phyloP scores from a whole-genome alignment of 148 eudicot species.

The Rhododendron kiyosumense region DNA sequence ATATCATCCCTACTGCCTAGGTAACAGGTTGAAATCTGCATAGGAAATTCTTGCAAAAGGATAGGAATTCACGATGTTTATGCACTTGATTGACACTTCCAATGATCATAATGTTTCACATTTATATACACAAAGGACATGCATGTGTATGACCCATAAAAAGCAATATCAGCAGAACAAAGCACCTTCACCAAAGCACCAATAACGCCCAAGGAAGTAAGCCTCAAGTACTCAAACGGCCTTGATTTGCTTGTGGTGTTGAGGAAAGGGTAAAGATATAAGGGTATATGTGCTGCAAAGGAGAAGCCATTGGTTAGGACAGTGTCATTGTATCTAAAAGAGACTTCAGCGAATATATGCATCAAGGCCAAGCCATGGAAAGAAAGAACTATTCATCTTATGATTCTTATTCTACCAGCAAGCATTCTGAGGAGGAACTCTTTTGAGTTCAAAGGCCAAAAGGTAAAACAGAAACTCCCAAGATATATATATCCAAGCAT shows the following conservation, averaged over 20 bases:
- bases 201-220: conserved; percentile 91
- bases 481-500: not conserved
- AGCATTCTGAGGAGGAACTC: not conserved
- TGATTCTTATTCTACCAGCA: not conserved
- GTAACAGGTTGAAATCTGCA: not conserved
- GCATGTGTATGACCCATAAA: not conserved
- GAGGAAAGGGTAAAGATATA: conserved; percentile 92
- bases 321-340: not conserved
- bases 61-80: not conserved
- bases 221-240: conserved; percentile 95
- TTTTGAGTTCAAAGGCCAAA: not conserved
- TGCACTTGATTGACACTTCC: not conserved
- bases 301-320: conserved; percentile 4
- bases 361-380: not conserved
- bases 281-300: conserved; percentile 88
- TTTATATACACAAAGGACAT: not conserved
- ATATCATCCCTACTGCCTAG: not conserved
- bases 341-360: not conserved
- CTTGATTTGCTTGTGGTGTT: conserved; percentile 93
- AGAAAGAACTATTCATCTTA: not conserved
- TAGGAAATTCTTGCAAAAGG: not conserved
- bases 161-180: not conserved
- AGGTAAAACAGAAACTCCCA: not conserved
- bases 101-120: not conserved
- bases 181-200: conserved; percentile 93